Percentiles rank a stretch among this genome's conserved stretches.
Evolutionary conservation across 1,139 yeast species (phyloP).

Genomic region (Candida labiduridarum): DNA sequence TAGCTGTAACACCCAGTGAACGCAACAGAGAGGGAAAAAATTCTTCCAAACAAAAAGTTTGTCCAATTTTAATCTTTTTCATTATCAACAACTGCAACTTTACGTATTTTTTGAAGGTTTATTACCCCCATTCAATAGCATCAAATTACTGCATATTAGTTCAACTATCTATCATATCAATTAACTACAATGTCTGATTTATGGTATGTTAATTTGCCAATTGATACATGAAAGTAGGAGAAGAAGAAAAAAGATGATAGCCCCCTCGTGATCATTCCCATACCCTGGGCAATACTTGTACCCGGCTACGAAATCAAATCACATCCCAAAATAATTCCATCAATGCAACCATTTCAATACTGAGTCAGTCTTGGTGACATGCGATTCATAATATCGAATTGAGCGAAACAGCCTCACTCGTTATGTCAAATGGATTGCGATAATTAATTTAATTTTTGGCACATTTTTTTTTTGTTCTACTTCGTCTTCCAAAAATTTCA

Average conservation of each 20-base stretch:
- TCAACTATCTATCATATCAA: constrained; percentile 2
- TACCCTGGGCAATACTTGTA: background rate
- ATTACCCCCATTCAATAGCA: background rate
- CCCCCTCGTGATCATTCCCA: background rate
- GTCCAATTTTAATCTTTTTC: constrained; percentile 5
- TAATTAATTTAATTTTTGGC: background rate
- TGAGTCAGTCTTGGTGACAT: background rate
- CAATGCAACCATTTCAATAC: background rate
- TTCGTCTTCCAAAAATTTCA: background rate
- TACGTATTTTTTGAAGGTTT: background rate
- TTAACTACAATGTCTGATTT: constrained; percentile 49
- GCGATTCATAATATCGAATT: background rate
- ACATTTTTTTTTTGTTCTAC: background rate
- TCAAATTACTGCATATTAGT: background rate
- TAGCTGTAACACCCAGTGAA: background rate
- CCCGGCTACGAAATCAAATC: background rate
- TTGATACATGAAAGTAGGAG: background rate
- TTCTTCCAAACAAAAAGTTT: constrained; percentile 5
- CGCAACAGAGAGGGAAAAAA: constrained; percentile 1
- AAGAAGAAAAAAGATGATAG: background rate
- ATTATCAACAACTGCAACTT: constrained; percentile 5
- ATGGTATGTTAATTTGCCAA: constrained; percentile 46
- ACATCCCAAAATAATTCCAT: background rate
- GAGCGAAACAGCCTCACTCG: background rate
- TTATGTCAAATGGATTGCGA: background rate